Base-by-base conservation (phyloP, 306 rosid species). In the Dryas alaskensis region DNA sequence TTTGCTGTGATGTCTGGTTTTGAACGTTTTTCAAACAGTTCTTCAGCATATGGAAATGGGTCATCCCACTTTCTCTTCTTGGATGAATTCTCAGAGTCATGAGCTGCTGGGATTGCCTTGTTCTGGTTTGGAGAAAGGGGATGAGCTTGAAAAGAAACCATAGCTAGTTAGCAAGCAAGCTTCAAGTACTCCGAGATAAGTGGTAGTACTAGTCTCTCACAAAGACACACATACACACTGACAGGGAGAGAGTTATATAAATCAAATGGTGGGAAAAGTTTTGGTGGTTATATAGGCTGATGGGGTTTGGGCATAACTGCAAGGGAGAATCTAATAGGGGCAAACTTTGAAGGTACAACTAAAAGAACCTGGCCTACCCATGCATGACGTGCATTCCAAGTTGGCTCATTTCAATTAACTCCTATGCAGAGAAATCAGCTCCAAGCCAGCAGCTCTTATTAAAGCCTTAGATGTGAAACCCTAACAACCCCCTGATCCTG, bases 61-160 rank as follows among this genome's bases (percentile, higher is more conserved):
- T 81, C 89, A 58, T 86, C 92, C 79, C 87, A 80, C 76, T 87
- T 92, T 76, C 96, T 85, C 84, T 89, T 92, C 82, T 80, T 88
- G 7, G 91, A 80, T 2, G 86, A 76, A 61, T 79, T 58, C 78
- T 87, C 88, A 4, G 83, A 69, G 10, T 84, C 37, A 31, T 31
- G 37, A 31, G 37, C 37, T 1, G 37, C 89, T 45, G 86, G 72
- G 53, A 78, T 80, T 69, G 80, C 74, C 65, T 59, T 67, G 58
- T 69, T 76, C 17, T 84, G 92, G 65, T 65, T 78, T 77, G 84
- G 88, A n/a, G 88, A 39, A 60, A 86, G 81, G 10, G 85, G 79
- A 39, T 74, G 81, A 76, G 78, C 37, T 80, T 86, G 89, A 62
- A 87, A 77, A 31, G 96, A 84, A 40, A 89, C 91, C 97, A 92